These are phyloP conservation scores for Iodosphaeria phyllophila DNA, from an alignment of 2,329 filamentous ascomycete species.

Conservation along the genomic window DNA sequence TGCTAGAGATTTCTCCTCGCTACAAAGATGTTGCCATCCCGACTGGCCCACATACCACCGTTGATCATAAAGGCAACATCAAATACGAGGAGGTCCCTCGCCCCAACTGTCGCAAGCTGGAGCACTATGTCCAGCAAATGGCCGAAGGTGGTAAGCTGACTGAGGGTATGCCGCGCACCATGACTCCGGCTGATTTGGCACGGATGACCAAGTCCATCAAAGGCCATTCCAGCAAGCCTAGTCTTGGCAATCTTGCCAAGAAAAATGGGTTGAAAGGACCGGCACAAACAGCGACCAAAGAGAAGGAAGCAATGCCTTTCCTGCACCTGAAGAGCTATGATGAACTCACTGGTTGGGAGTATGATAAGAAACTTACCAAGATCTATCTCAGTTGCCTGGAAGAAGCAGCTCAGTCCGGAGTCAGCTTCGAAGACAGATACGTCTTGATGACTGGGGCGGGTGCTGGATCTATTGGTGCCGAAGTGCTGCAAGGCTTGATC, in stretches of 20 bases:
- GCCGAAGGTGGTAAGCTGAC: slow-evolving; percentile 96
- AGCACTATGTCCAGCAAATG: slow-evolving; percentile 98
- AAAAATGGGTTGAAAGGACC: slow-evolving; percentile 27
- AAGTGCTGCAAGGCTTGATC: slow-evolving; percentile 88
- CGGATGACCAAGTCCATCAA: slow-evolving; percentile 97
- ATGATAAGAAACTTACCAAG: slow-evolving; percentile 95
- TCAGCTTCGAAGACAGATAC: slow-evolving; percentile 89
- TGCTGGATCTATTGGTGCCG: slow-evolving; percentile 91
- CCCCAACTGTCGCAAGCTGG: slow-evolving; percentile 81
- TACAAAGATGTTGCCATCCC: slow-evolving; percentile 94
- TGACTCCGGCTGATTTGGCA: slow-evolving; percentile 89
- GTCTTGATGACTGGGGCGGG: slow-evolving; percentile 96
- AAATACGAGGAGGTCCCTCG: slow-evolving; percentile 79
- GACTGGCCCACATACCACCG: slow-evolving; percentile 79
- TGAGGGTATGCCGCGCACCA: slow-evolving; percentile 94
- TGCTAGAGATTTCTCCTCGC: slow-evolving; percentile 62
- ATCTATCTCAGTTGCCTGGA: slow-evolving; percentile 85
- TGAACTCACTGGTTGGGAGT: slow-evolving; percentile 88
- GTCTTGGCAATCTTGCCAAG: slow-evolving; percentile 19
- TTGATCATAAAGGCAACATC: slow-evolving; percentile 82
- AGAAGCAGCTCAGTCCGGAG: slow-evolving; percentile 68
- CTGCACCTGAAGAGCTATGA: slow-evolving; percentile 89
- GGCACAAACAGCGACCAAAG: slow-evolving; percentile 49
- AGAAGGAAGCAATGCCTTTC: slow-evolving; percentile 95
- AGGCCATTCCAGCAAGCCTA: slow-evolving; percentile 80